Base-by-base conservation (phyloP, 768 basidiomycete species). In the Dentipellis fragilis region DNA sequence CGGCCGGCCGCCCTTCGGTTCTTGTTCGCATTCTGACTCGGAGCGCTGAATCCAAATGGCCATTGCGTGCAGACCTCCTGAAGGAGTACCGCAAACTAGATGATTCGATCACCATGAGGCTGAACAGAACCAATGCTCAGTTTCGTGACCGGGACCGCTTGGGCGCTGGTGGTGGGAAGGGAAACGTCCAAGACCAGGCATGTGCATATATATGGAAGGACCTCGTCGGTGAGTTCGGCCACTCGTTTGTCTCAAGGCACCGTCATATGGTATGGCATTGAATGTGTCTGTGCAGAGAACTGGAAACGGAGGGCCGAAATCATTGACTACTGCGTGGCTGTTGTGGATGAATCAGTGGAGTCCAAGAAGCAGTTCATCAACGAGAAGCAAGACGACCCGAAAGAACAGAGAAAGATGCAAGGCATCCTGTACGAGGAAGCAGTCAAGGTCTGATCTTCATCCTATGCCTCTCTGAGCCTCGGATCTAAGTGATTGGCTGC, bases 11-110 rank as follows among this genome's bases (percentile, higher is more conserved):
- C 51, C 11, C 3, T 29, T 29, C 29, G 29, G 29, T 29, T 29
- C 3, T 6, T n/a, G 36, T 14, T 10, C 16, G 36, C 10, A 4
- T 17, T 52, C n/a, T n/a, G n/a, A n/a, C n/a, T n/a, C n/a, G n/a
- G n/a, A 36, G 49, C 45, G 48, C 36, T 58, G 54, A 57, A 53
- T 46, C 55, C 38, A 14, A 21, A 55, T 48, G 53, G 37, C 16
- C 22, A 12, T 57, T 53, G 54, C 46, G 42, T 49, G 50, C 66
- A 93, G 90, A 89, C 58, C 80, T 92, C 63, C 74, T 93, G 67
- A 83, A 76, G 65, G 89, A 92, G 68, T 92, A 91, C 68, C 78
- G 89, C 64, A 80, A 75, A 62, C 72, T 92, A 12, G 89, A 93
- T 69, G 89, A 93, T 64, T 73, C 80, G 7, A 85, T 93, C 60